Base-by-base conservation (phyloP, 1,284 basidiomycete species). In the Moesziomyces aphidis region DNA sequence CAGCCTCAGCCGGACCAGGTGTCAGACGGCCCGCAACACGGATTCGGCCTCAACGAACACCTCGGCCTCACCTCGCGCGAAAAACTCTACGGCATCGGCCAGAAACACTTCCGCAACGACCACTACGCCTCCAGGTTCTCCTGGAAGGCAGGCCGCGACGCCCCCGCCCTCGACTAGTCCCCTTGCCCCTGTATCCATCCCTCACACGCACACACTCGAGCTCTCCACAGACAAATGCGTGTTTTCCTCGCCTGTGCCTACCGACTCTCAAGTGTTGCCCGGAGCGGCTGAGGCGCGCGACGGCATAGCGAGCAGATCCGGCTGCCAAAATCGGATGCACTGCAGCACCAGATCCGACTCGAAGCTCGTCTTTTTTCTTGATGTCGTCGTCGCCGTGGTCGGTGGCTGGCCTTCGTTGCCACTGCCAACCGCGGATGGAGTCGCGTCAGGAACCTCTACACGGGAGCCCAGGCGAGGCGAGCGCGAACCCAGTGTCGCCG, bases 1-100 rank as follows among this genome's bases (percentile, higher is more conserved):
- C 61, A 65, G 55, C 53, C 72, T 0, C 13, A 39, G 21, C 15
- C 24, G 11, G 48, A 50, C 17, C n/a, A 43, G 4, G 50, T 61
- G 39, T 60, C 54, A 15, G 60, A 63, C 6, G 68, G 61, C 3
- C 60, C 71, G 0, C 28, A 52, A 19, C 11, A 23, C 1, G 75
- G 77, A 13, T 82, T 76, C 39, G 79, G 79, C 0, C 48, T 66
- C 26, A 65, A 66, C 19, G 75, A 78, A 49, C 58, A 58, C 21
- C 42, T 76, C 1, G 78, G 78, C 3, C 55, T 83, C 21, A 82
- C 82, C 3, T 60, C 68, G 2, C 59, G 82, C 5, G 82, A 84
- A 65, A 77, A 77, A 52, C 53, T 84, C 24, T 80, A 84, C 55
- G 81, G 79, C 10, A 50, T 78, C 0, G 81, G 81, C 2, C 74